phyloP scores from a whole-genome alignment of 306 rosid genomes.

The Cucurbita argyrosperma region DNA sequence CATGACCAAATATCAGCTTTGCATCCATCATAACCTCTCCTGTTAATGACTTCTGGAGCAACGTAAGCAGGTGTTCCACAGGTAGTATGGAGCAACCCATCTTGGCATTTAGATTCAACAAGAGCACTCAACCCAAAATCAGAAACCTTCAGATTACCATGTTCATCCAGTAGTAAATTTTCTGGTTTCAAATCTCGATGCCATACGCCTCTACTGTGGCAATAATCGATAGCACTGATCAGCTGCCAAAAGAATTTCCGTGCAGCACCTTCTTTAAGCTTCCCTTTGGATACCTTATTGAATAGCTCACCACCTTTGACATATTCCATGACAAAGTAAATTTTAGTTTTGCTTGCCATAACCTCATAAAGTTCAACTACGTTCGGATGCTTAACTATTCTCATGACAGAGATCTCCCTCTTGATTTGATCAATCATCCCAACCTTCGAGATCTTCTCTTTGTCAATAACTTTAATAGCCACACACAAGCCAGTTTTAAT shows the following conservation, averaged over 20 bases:
- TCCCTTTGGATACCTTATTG: slow-evolving; percentile 75
- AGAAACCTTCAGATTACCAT: slow-evolving; percentile 78
- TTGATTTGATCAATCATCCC: slow-evolving; percentile 89
- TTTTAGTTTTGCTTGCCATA: slow-evolving; percentile 89
- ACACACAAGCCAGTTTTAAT: slow-evolving; percentile 54
- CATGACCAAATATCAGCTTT: slow-evolving; percentile 98
- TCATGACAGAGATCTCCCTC: slow-evolving; percentile 86
- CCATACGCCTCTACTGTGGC: slow-evolving; percentile 78
- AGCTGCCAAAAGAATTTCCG: slow-evolving; percentile 77
- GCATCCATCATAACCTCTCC: slow-evolving; percentile 78
- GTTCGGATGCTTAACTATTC: slow-evolving; percentile 57
- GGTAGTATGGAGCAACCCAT: slow-evolving; percentile 88
- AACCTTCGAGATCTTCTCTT: slow-evolving; percentile 69
- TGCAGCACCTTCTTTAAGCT: slow-evolving; percentile 64
- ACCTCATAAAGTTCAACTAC: slow-evolving; percentile 94
- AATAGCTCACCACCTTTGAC: slow-evolving; percentile 93
- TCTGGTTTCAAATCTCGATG: slow-evolving; percentile 94
- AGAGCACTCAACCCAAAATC: slow-evolving; percentile 91
- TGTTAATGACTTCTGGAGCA: slow-evolving; percentile 78
- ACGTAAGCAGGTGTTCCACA: slow-evolving; percentile 98
- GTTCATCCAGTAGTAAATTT: slow-evolving; percentile 80
- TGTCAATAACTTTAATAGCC: slow-evolving; percentile 71
- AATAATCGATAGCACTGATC: slow-evolving; percentile 79
- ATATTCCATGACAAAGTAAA: slow-evolving; percentile 84
- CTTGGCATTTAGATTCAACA: slow-evolving; percentile 57